These are phyloP conservation scores for Clarireedia sp. DNA, from an alignment of 2,329 filamentous ascomycete species.

Conservation along the genomic window DNA sequence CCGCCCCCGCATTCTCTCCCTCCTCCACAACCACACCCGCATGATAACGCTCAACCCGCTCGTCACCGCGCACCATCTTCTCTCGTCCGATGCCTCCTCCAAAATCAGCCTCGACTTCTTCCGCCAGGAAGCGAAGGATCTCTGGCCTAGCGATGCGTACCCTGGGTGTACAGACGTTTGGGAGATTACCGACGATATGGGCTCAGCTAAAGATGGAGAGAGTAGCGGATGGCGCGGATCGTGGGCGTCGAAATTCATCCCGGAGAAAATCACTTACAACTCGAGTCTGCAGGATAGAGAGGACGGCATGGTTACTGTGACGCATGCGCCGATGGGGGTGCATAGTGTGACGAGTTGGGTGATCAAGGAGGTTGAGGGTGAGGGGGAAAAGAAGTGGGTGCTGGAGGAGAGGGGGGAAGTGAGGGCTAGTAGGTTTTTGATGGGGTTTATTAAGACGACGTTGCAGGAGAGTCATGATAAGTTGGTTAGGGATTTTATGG, in stretches of 20 bases:
- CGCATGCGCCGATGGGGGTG: constrained; percentile 27
- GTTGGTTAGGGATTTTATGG: constrained; percentile 54
- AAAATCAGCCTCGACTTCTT: constrained; percentile 15
- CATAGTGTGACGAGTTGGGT: constrained; percentile 56
- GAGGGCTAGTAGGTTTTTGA: constrained; percentile 67
- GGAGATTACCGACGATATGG: constrained; percentile 17
- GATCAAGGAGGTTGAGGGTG: constrained; percentile 54
- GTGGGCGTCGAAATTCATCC: constrained; percentile 42
- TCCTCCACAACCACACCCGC: constrained; percentile 67
- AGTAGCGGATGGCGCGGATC: constrained; percentile 70
- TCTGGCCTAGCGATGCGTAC: constrained; percentile 43
- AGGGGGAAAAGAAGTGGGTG: constrained; percentile 65
- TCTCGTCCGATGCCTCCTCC: neutral
- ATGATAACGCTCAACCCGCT: constrained; percentile 87
- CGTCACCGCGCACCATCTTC: constrained; percentile 40
- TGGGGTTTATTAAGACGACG: constrained; percentile 70
- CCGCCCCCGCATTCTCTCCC: constrained; percentile 58
- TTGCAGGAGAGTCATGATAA: constrained; percentile 65
- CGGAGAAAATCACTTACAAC: constrained; percentile 22
- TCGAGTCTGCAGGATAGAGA: constrained; percentile 17
- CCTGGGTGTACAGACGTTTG: constrained; percentile 14
- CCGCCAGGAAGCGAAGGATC: constrained; percentile 43
- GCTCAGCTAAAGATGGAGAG: constrained; percentile 49
- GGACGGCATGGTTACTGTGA: constrained; percentile 22
- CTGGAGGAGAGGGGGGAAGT: constrained; percentile 74